Evolutionary conservation across 176 grass and related monocot genomes (phyloP).

Genomic region (Urochloa ruziziensis): DNA sequence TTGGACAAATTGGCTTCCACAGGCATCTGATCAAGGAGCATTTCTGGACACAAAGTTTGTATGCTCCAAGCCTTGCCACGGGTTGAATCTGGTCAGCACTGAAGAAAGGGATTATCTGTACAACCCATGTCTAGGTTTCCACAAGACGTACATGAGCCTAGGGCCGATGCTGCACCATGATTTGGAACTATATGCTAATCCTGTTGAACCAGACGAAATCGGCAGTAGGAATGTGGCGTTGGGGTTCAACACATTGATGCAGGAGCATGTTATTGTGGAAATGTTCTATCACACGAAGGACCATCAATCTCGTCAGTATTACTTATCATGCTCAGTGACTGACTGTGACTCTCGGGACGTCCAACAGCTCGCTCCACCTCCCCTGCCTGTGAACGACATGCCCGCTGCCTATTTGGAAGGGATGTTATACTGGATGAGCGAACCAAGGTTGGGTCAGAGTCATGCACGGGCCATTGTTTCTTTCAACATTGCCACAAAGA

Average conservation of each 20-base stretch:
- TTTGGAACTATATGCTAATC: neutral
- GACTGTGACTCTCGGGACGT: neutral
- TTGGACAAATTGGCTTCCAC: neutral
- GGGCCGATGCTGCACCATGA: neutral
- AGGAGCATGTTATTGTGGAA: neutral
- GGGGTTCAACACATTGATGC: slow-evolving; percentile 14
- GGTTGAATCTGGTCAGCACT: slow-evolving; percentile 13
- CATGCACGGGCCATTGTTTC: neutral
- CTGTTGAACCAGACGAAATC: neutral
- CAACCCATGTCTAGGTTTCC: slow-evolving; percentile 17
- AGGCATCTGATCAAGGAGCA: neutral
- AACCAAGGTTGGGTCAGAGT: neutral
- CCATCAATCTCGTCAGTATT: neutral
- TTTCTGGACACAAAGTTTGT: neutral
- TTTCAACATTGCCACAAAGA: neutral
- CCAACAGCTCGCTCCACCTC: neutral
- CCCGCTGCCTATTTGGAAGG: neutral
- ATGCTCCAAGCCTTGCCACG: slow-evolving; percentile 32
- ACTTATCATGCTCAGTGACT: neutral
- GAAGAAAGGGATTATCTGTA: neutral
- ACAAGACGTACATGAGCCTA: neutral
- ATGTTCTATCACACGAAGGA: neutral
- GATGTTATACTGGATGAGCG: neutral
- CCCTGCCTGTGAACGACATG: slow-evolving; percentile 10
- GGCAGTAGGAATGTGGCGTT: slow-evolving; percentile 20